Percentiles rank a stretch among this genome's conserved stretches.
Conservation (phyloP, 2,329 filamentous ascomycete genomes). For the Fusarium chlamydosporum region DNA sequence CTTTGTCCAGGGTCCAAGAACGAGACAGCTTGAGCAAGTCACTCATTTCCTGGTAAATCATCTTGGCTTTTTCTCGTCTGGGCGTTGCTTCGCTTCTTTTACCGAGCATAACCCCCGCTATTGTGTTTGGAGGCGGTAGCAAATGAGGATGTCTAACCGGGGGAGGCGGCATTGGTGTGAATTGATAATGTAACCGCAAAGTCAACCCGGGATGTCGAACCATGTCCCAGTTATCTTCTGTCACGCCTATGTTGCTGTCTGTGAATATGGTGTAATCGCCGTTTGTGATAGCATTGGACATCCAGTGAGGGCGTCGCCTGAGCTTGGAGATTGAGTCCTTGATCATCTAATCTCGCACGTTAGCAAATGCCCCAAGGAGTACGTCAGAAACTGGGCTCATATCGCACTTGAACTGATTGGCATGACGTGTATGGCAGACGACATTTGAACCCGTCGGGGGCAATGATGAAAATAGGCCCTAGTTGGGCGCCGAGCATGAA, state of each 20-base stretch:
- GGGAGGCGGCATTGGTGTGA: no score
- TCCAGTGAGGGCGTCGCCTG: background rate
- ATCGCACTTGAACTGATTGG: background rate
- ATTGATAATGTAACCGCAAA: background rate
- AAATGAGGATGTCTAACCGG: no score
- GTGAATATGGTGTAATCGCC: background rate
- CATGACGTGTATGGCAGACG: background rate
- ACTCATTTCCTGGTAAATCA: conserved; percentile 2
- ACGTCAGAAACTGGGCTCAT: no score
- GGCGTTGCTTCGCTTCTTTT: background rate
- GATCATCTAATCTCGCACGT: background rate
- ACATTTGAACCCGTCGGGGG: background rate
- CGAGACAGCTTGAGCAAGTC: background rate
- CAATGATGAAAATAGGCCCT: background rate
- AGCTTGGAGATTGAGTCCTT: background rate
- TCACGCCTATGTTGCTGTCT: background rate
- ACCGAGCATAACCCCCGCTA: no score
- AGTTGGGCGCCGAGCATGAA: background rate
- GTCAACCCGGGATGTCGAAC: conserved; percentile 6
- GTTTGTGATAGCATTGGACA: no score
- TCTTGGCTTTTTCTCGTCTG: background rate
- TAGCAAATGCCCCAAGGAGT: no score
- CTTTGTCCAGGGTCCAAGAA: background rate
- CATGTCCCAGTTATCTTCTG: background rate
- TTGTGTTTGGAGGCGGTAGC: no score